Evolutionary conservation across 106 monocot genomes (phyloP), one percentile per base, ranked within the genome.

Genomic region (Acorus gramineus): DNA sequence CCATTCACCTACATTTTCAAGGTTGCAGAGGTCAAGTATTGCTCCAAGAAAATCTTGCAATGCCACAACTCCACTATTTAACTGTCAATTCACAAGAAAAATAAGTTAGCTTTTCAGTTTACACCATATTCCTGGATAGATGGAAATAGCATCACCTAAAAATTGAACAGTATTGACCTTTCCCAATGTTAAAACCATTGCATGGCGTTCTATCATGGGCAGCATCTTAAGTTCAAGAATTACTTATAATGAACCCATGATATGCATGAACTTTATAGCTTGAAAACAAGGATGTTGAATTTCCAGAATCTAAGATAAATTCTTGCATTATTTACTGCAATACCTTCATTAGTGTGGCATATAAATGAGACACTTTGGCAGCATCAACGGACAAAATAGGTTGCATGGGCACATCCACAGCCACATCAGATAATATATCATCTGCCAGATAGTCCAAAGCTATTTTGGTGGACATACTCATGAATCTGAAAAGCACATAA

Each of bases 1-100:
- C 28, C 1, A 4, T 42, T 56, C 11, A 62, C 89, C 76, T 71
- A 94, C 93, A 74, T 86, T 89, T 53, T 86, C 79, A 77, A 78
- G 60, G 28, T 48, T 68, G 60, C 89, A 86, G 4, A 89, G 67
- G 8, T 82, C 81, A 8, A 84, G 68, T 64, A 89, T 55, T 45
- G 67, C 73, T 49, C 82, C 86, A 61, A 94, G 58, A 47, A 94
- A 65, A 60, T 60, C 55, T 48, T 79, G 70, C 49, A 86, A 42
- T 44, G 73, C 66, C 14, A 6, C 75, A 14, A 75, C 58, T 67
- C 62, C 86, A 68, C 69, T 71, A 55, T 55, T 76, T 62, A 86
- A 60, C 93, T 94, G 76, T 53, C 71, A 60, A 42, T 7, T 59
- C 55, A 52, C 44, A 74, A 63, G 50, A 49, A 49, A 52, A 10